These are phyloP conservation scores for Lodderomyces orthopsilosis DNA, from an alignment of 1,139 yeast species.

Conservation along the genomic window DNA sequence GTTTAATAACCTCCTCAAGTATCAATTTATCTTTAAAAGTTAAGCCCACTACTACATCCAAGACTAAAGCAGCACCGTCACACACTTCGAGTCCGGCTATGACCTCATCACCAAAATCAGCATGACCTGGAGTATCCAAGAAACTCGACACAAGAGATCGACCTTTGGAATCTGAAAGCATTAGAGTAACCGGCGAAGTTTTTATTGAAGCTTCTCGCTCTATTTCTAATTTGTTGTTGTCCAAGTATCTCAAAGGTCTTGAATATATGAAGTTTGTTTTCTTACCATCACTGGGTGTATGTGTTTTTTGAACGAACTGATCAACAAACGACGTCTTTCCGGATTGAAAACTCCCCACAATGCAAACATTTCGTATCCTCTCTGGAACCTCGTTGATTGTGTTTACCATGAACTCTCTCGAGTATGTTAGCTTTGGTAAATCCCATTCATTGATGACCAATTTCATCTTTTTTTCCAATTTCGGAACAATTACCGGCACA, in stretches of 20 bases:
- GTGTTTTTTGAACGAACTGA: slow-evolving; percentile 63
- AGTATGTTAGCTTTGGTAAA: slow-evolving; percentile 60
- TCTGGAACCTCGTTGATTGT: slow-evolving; percentile 53
- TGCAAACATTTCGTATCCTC: slow-evolving; percentile 70
- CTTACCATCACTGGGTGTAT: slow-evolving; percentile 33
- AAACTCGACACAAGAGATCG: slow-evolving; percentile 61
- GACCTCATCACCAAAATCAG: slow-evolving; percentile 75
- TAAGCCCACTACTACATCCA: slow-evolving; percentile 87
- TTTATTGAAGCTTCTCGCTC: slow-evolving; percentile 71
- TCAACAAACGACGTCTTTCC: slow-evolving; percentile 88
- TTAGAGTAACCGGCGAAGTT: slow-evolving; percentile 58
- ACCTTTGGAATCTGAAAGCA: slow-evolving; percentile 55
- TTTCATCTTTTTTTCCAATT: slow-evolving; percentile 39
- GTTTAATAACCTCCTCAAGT: slow-evolving; percentile 46
- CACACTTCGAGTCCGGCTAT: slow-evolving; percentile 54
- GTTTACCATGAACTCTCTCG: slow-evolving; percentile 59
- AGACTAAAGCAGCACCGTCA: slow-evolving; percentile 67
- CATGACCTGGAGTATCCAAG: slow-evolving; percentile 91
- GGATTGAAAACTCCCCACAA: slow-evolving; percentile 80
- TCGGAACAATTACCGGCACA: slow-evolving; percentile 69
- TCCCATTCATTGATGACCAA: slow-evolving; percentile 37
- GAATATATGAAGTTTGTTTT: slow-evolving; percentile 27
- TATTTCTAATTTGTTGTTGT: slow-evolving; percentile 65
- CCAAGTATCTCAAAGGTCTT: slow-evolving; percentile 60
- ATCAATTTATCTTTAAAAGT: slow-evolving; percentile 50